These are phyloP conservation scores for Rosa persica DNA, from an alignment of 306 rosid species.

Conservation along the genomic window DNA sequence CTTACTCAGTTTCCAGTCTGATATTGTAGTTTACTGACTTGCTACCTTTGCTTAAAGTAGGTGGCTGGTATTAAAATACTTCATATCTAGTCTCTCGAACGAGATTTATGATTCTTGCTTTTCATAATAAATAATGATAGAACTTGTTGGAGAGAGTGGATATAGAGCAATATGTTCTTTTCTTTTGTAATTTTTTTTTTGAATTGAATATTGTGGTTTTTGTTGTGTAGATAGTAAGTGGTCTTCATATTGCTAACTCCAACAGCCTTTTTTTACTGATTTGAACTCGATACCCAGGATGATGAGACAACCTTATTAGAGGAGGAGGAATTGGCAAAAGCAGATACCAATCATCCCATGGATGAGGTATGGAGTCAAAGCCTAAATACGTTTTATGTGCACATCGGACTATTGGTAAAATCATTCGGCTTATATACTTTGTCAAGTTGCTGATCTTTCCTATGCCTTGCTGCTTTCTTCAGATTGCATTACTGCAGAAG, in stretches of 20 bases:
- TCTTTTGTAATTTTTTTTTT: neutral
- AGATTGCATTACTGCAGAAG: constrained; percentile 86
- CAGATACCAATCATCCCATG: constrained; percentile 52
- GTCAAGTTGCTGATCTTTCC: constrained; percentile 11
- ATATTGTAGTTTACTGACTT: neutral
- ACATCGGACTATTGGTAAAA: constrained; percentile 3
- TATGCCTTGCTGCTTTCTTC: constrained; percentile 29
- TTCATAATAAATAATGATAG: neutral
- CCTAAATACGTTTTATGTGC: constrained; percentile 14
- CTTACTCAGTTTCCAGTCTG: neutral
- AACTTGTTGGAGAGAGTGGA: neutral
- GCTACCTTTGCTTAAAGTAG: neutral
- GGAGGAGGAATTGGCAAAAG: constrained; percentile 87
- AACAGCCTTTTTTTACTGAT: constrained; percentile 5
- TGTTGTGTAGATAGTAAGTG: neutral
- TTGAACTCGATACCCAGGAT: constrained; percentile 57
- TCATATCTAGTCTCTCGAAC: neutral
- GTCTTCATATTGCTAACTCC: neutral
- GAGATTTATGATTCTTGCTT: neutral
- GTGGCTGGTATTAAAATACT: neutral
- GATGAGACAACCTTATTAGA: constrained; percentile 92
- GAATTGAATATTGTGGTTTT: neutral
- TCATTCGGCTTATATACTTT: neutral
- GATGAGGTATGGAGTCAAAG: constrained; percentile 70
- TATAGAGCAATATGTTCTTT: neutral